Evolutionary conservation across 768 basidiomycete species (phyloP), one percentile per base, ranked within the genome.

Genomic region (Clathrus columnatus): DNA sequence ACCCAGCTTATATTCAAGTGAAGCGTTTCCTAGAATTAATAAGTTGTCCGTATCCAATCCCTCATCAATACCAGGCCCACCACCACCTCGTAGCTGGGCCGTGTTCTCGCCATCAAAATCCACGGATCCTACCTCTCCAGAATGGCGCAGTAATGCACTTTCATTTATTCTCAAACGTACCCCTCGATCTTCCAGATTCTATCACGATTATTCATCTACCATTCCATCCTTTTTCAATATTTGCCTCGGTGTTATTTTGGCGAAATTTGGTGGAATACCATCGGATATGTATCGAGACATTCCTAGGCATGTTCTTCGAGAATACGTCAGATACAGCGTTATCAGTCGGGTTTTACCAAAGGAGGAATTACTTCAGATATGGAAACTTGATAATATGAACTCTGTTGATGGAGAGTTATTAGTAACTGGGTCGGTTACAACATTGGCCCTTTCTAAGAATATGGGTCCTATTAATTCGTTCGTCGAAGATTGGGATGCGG

Each of bases 81-180:
- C 61, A 29, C 73, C 78, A 32, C 85, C 84, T 2, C 78, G 67
- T 64, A 84, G 81, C 68, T 84, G 82, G 84, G 74, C n/a, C n/a
- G n/a, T n/a, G n/a, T n/a, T 61, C 58, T 61, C 66, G 54, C 69
- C 61, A 47, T 60, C 63, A 20, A 32, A 69, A 23, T 59, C 56
- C 32, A 60, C 64, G 11, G 62, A 65, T 5, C 63, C 68, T 3
- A 61, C 73, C 26, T 64, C 68, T 16, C 51, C 63, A 16, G 61
- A 60, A 36, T 82, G 82, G 82, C 78, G 85, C 21, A 66, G 68
- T 4, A 65, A 69, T n/a, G 84, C 81, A 0, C 75, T 88, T 23
- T 76, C 76, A 0, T 67, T 84, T 32, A 65, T 82, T 1, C 71
- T 81, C 48, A 68, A 70, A 11, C 67, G 70, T 47, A 59, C 67